Evolutionary conservation across 306 rosid species (phyloP), one percentile per base, ranked within the genome.

Genomic region (Dalbergia oliveri): DNA sequence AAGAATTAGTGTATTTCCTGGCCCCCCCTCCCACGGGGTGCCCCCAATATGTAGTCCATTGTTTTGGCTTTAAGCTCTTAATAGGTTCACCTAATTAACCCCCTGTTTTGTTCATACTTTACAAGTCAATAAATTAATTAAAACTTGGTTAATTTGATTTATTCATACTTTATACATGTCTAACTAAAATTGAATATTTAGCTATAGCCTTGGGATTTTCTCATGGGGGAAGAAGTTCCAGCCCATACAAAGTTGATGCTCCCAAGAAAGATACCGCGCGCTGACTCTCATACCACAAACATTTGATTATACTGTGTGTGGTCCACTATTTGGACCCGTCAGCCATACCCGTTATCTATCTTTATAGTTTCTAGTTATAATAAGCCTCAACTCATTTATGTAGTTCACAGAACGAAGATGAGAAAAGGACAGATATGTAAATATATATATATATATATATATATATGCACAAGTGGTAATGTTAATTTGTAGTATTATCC

Each of bases 261-360:
- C 88, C 88, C 88, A 80, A 88, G 90, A 85, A 87, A 87, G 92
- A 90, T 92, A 85, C 92, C 81, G 86, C 34, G 89, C 83, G 86
- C 34, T 61, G 64, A 72, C 81, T 75, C 75, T 65, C 37, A 51
- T 4, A 75, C 92, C 90, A 86, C 91, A 83, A 51, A 80, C 81
- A 78, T 81, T 83, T 78, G 75, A 72, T 50, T 66, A 53, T 44
- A 44, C 77, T 78, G 34, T 73, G 49, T 67, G 74, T 72, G 83
- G 88, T 78, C 90, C 85, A 78, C 82, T 80, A 10, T 76, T 80
- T 77, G 83, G 85, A 77, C 79, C 86, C 81, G 67, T 61, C 77
- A 72, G 37, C 82, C 86, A 74, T 41, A 37, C 66, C 60, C 79
- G 58, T 53, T 60, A 75, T 78, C 76, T 47, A 15, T 39, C 75